Conservation (phyloP, 495 filamentous ascomycete genomes). For the Tuber umbilicatum region DNA sequence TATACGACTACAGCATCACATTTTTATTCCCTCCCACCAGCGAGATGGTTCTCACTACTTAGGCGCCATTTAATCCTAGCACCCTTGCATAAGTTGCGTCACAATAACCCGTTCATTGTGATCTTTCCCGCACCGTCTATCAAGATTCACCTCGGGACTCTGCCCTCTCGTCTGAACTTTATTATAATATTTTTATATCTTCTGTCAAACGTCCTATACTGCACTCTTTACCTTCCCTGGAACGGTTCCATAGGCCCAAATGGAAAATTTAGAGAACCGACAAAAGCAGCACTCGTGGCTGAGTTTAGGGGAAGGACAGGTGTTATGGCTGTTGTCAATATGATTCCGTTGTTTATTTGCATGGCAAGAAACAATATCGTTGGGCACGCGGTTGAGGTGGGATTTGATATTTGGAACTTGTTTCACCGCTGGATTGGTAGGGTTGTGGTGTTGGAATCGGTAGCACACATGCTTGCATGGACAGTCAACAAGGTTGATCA, state of each 20-base stretch:
- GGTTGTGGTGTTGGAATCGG: constrained; percentile 59
- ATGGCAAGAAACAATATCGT: constrained; percentile 65
- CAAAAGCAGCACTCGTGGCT: constrained; percentile 47
- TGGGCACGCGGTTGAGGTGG: constrained; percentile 45
- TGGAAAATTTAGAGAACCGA: constrained; percentile 44
- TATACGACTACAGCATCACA: constrained; percentile 25
- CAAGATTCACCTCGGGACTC: constrained; percentile 67
- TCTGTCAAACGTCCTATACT: constrained; percentile 59
- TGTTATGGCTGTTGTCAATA: constrained; percentile 66
- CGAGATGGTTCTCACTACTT: constrained; percentile 50
- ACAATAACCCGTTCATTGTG: constrained; percentile 78
- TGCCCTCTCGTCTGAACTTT: constrained; percentile 77
- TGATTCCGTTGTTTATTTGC: constrained; percentile 66
- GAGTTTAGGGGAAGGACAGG: constrained; percentile 70
- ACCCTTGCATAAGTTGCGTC: constrained; percentile 70
- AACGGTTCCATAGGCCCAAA: constrained; percentile 34
- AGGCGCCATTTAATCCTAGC: constrained; percentile 81
- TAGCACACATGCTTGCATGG: constrained; percentile 61
- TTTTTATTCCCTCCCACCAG: constrained; percentile 32
- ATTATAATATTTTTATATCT: constrained; percentile 62
- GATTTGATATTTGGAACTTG: constrained; percentile 72
- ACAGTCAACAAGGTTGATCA: constrained; percentile 60
- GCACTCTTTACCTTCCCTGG: constrained; percentile 56
- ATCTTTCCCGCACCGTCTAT: constrained; percentile 50
- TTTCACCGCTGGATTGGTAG: constrained; percentile 74